These are phyloP conservation scores for Arxiozyma heterogenica DNA, from an alignment of 1,139 yeast species.

Conservation along the genomic window DNA sequence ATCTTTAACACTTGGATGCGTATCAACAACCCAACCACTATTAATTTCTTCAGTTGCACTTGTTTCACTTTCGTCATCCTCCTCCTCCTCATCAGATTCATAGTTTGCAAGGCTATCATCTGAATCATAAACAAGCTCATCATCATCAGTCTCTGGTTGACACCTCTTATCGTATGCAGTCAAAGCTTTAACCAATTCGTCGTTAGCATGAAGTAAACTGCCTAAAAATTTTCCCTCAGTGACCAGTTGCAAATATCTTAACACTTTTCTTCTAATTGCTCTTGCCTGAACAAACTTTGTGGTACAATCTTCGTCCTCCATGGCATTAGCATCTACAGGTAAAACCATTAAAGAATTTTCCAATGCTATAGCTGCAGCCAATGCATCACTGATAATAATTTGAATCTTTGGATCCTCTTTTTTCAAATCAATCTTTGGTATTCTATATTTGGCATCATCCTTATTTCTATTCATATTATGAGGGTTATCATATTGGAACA, in stretches of 20 bases:
- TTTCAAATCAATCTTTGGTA: conserved; percentile 59
- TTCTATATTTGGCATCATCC: conserved; percentile 42
- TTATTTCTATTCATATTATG: neutral
- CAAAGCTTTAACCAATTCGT: conserved; percentile 68
- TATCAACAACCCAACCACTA: conserved; percentile 5
- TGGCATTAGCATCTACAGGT: conserved; percentile 44
- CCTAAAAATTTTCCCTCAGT: conserved; percentile 79
- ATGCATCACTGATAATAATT: conserved; percentile 62
- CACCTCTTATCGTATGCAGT: conserved; percentile 58
- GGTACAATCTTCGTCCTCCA: conserved; percentile 52
- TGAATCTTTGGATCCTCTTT: conserved; percentile 70
- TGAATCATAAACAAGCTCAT: conserved; percentile 4
- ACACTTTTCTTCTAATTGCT: conserved; percentile 61
- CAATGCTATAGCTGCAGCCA: conserved; percentile 66
- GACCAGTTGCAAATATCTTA: conserved; percentile 73
- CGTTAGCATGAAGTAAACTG: conserved; percentile 77
- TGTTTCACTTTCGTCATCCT: conserved; percentile 2
- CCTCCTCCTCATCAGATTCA: conserved; percentile 11
- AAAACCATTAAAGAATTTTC: conserved; percentile 55
- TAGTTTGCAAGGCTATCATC: conserved; percentile 9
- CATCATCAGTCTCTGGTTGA: conserved; percentile 18
- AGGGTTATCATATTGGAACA: conserved; percentile 10
- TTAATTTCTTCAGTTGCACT: neutral
- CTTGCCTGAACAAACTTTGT: conserved; percentile 67
- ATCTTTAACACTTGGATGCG: conserved; percentile 3